Evolutionary conservation across 352 stramenopile genomes (phyloP).

Genomic region (Phytophthora syringae): DNA sequence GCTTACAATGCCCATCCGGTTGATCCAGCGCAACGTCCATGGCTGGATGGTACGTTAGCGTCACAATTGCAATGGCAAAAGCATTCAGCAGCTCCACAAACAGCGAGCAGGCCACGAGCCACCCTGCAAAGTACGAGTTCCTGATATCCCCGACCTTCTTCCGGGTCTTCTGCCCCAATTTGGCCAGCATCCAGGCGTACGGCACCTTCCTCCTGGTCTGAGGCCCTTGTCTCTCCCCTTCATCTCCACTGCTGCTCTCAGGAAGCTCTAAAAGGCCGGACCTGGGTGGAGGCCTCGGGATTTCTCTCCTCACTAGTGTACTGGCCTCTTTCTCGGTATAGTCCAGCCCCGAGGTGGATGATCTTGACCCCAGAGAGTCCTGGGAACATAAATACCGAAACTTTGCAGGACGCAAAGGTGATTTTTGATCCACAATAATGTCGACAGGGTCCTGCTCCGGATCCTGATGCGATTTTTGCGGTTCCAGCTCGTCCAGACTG

Average conservation of each 20-base stretch:
- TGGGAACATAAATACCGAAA: constrained; percentile 9
- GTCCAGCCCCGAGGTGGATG: constrained; percentile 19
- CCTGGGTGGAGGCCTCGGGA: constrained; percentile 16
- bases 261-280: constrained; percentile 8
- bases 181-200: constrained; percentile 37
- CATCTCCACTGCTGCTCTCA: no score
- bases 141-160: constrained; percentile 49
- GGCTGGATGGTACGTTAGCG: constrained; percentile 33
- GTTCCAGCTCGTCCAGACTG: constrained; percentile 36
- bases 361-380: constrained; percentile 5
- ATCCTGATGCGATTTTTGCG: constrained; percentile 9
- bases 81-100: constrained; percentile 53
- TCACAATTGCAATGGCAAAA: constrained; percentile 48
- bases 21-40: constrained; percentile 14
- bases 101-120: constrained; percentile 67
- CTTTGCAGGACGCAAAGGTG: background rate
- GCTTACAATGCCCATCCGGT: constrained; percentile 23
- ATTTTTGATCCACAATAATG: constrained; percentile 9
- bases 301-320: constrained; percentile 16
- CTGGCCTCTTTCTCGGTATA: constrained; percentile 19
- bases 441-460: constrained; percentile 1
- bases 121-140: constrained; percentile 79
- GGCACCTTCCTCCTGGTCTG: constrained; percentile 10
- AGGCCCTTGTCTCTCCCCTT: background rate
- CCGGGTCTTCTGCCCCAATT: constrained; percentile 35